Conservation (phyloP, 2,329 filamentous ascomycete species). For the Hyphodiscus sp. region DNA sequence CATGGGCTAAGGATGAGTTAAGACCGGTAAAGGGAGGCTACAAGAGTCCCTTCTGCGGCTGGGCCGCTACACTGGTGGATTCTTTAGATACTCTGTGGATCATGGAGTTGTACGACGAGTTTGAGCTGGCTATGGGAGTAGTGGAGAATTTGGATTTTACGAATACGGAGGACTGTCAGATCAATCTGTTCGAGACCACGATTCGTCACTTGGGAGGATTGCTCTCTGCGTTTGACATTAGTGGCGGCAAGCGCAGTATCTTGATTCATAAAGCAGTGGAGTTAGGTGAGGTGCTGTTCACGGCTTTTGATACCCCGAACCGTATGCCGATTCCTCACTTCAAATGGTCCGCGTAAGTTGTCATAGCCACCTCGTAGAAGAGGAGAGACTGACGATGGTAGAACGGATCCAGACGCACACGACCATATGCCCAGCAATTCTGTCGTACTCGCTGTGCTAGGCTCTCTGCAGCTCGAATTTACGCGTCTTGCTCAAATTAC, state of each 20-base stretch:
- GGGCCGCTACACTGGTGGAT: slow-evolving; percentile 87
- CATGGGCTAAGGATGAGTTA: slow-evolving; percentile 86
- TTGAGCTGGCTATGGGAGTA: slow-evolving; percentile 64
- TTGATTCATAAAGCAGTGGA: slow-evolving; percentile 29
- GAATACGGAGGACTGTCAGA: slow-evolving; percentile 19
- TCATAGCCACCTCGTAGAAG: neutral
- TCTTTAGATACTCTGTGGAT: slow-evolving; percentile 80
- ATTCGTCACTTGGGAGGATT: slow-evolving; percentile 35
- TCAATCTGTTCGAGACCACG: slow-evolving; percentile 36
- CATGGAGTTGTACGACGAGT: slow-evolving; percentile 71
- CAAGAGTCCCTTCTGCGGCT: slow-evolving; percentile 81
- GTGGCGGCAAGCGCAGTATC: slow-evolving; percentile 22
- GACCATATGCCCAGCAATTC: slow-evolving; percentile 50
- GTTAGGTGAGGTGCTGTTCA: slow-evolving; percentile 29
- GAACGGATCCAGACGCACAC: slow-evolving; percentile 36
- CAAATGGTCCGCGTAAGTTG: slow-evolving; percentile 22
- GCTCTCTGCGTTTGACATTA: slow-evolving; percentile 32
- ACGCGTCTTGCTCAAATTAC: slow-evolving; percentile 59
- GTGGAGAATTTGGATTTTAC: slow-evolving; percentile 52
- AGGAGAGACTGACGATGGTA: neutral
- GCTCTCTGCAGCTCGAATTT: slow-evolving; percentile 54
- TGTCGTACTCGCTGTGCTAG: slow-evolving; percentile 51
- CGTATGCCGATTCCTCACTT: slow-evolving; percentile 37
- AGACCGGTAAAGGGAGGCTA: slow-evolving; percentile 59
- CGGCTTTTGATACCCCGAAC: slow-evolving; percentile 47